Percentiles rank a stretch among this genome's conserved stretches.
Evolutionary conservation across 805 yeast genomes (phyloP).

Genomic region (Kluyveromyces siamensis): DNA sequence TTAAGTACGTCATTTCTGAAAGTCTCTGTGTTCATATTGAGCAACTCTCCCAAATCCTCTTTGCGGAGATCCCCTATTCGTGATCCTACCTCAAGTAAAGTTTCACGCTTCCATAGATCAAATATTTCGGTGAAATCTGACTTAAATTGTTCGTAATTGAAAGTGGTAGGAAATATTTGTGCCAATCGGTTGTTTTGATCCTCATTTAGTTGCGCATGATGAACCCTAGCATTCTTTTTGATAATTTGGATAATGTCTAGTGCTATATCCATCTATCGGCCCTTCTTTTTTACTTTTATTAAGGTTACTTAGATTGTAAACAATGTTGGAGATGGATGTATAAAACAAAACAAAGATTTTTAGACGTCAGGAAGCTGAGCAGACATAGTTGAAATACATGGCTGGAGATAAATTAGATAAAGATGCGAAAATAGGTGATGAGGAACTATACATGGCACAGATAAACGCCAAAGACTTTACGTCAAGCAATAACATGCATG

Average conservation of each 20-base stretch:
- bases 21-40: conserved; percentile 1
- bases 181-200: neutral
- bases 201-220: neutral
- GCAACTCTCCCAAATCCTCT: neutral
- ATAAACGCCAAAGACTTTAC: too few species aligned
- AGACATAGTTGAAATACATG: too few species aligned
- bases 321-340: neutral
- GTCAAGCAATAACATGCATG: too few species aligned
- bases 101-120: neutral
- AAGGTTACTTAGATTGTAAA: neutral
- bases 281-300: neutral
- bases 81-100: neutral
- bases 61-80: neutral
- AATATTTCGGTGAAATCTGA: neutral
- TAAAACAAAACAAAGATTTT: too few species aligned
- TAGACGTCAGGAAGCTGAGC: too few species aligned
- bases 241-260: neutral
- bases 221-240: neutral
- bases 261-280: neutral
- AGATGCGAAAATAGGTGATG: neutral
- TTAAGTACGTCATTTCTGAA: conserved; percentile 14
- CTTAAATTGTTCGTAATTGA: neutral
- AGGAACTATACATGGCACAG: too few species aligned
- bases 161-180: neutral
- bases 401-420: too few species aligned